Evolutionary conservation across 1,284 basidiomycete species (phyloP).

Genomic region (Microbotryum silenes-acaulis): DNA sequence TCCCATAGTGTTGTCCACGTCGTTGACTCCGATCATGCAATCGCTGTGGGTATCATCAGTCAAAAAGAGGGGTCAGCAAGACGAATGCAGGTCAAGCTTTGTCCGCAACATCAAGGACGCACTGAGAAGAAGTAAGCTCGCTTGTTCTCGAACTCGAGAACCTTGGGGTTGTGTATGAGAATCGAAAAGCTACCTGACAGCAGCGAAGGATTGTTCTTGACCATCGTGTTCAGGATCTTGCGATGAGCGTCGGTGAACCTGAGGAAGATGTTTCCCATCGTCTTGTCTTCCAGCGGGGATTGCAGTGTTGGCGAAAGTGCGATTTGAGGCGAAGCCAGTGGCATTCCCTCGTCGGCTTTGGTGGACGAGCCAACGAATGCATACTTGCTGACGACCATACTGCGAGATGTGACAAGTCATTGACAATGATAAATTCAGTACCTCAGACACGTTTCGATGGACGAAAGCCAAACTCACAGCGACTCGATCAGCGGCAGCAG

Average conservation of each 20-base stretch:
- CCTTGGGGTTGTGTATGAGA: slow-evolving; percentile 88
- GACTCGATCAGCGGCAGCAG: slow-evolving; percentile 86
- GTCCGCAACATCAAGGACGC: slow-evolving; percentile 9
- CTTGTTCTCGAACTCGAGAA: slow-evolving; percentile 99
- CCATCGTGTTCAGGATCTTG: slow-evolving; percentile 84
- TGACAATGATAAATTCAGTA: not conserved
- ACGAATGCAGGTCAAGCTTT: not conserved
- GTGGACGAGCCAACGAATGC: slow-evolving; percentile 31
- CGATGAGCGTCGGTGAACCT: slow-evolving; percentile 89
- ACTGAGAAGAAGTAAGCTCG: slow-evolving; percentile 73
- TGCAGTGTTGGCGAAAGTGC: slow-evolving; percentile 19
- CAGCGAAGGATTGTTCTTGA: slow-evolving; percentile 87
- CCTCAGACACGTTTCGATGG: not conserved
- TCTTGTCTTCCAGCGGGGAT: slow-evolving; percentile 40
- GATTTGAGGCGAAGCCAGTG: slow-evolving; percentile 22
- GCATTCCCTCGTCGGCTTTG: slow-evolving; percentile 47
- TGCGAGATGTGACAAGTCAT: not conserved
- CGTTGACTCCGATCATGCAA: slow-evolving; percentile 72
- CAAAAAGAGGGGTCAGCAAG: not conserved
- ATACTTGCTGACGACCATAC: slow-evolving; percentile 22
- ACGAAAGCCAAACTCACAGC: slow-evolving; percentile 57
- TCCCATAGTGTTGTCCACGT: slow-evolving; percentile 67
- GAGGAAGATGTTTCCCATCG: slow-evolving; percentile 76
- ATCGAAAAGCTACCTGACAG: slow-evolving; percentile 98
- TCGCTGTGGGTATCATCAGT: slow-evolving; percentile 58